A percentile compares a stretch with the other conserved stretches of the same genome.
These are phyloP conservation scores for Zanthoxylum bungeanum DNA, from an alignment of 345 rosid genomes.

Conservation along the genomic window DNA sequence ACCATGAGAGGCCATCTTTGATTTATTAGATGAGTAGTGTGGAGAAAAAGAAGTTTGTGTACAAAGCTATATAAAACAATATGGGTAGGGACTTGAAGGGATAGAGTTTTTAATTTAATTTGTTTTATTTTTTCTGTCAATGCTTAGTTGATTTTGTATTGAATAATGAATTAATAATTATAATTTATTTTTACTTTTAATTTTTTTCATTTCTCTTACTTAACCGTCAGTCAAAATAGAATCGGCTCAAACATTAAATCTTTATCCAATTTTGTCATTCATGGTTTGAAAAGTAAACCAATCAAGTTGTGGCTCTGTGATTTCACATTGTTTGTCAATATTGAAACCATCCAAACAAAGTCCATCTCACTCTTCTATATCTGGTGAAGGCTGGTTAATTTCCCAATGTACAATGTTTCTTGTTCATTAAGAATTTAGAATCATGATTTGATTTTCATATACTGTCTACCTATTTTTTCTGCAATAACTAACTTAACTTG, in stretches of 20 bases:
- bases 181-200: no score
- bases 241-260: no score
- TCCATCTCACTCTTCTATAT: not conserved
- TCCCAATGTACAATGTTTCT: not conserved
- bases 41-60: not conserved
- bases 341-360: not conserved
- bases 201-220: no score
- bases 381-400: not conserved
- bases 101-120: not conserved
- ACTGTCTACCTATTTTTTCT: not conserved
- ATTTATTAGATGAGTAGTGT: not conserved
- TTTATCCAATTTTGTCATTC: not conserved
- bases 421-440: not conserved
- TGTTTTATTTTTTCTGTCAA: not conserved
- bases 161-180: no score
- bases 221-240: no score
- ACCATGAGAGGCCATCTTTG: slow-evolving; percentile 18
- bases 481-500: not conserved
- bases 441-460: not conserved
- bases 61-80: no score
- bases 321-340: slow-evolving; percentile 3
- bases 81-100: not conserved
- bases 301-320: not conserved
- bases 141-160: no score
- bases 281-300: not conserved